These are phyloP conservation scores for Pseudotulostoma volvatum DNA, from an alignment of 495 filamentous ascomycete genomes.

Conservation along the genomic window DNA sequence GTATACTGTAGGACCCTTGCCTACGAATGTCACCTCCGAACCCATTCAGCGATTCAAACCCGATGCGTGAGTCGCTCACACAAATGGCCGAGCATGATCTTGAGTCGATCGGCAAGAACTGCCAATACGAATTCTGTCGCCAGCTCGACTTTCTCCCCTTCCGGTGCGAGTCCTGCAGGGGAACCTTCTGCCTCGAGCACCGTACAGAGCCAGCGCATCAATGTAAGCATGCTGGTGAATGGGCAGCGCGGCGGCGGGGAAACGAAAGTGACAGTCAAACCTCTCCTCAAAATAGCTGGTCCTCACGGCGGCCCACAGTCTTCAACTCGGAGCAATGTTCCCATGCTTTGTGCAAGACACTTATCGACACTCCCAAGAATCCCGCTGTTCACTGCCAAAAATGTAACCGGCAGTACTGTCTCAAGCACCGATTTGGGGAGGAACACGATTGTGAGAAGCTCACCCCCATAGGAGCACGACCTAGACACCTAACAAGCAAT, in stretches of 20 bases:
- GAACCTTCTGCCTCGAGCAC: slow-evolving; percentile 89
- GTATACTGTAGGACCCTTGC: too few relatives aligned
- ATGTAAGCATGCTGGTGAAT: slow-evolving; percentile 69
- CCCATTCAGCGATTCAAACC: not conserved
- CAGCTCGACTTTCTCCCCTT: slow-evolving; percentile 95
- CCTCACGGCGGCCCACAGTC: slow-evolving; percentile 31
- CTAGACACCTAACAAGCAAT: slow-evolving; percentile 9
- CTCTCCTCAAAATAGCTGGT: slow-evolving; percentile 4
- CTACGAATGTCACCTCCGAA: too few relatives aligned
- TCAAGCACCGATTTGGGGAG: slow-evolving; percentile 76
- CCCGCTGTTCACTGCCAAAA: slow-evolving; percentile 65
- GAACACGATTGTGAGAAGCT: slow-evolving; percentile 72
- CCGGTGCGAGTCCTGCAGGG: slow-evolving; percentile 72
- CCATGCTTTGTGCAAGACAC: slow-evolving; percentile 60
- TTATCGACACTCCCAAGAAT: slow-evolving; percentile 61
- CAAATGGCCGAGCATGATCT: slow-evolving; percentile 51
- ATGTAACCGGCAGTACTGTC: slow-evolving; percentile 78
- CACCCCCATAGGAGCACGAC: slow-evolving; percentile 49
- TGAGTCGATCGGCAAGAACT: slow-evolving; percentile 75
- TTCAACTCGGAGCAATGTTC: slow-evolving; percentile 58
- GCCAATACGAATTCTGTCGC: slow-evolving; percentile 79
- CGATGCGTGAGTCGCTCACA: slow-evolving; percentile 24
- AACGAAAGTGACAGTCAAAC: slow-evolving; percentile 8
- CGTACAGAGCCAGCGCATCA: slow-evolving; percentile 71
- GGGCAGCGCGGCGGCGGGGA: slow-evolving; percentile 51